Evolutionary conservation across 73 alveolate species (phyloP).

Genomic region (Uronychia binucleata): DNA sequence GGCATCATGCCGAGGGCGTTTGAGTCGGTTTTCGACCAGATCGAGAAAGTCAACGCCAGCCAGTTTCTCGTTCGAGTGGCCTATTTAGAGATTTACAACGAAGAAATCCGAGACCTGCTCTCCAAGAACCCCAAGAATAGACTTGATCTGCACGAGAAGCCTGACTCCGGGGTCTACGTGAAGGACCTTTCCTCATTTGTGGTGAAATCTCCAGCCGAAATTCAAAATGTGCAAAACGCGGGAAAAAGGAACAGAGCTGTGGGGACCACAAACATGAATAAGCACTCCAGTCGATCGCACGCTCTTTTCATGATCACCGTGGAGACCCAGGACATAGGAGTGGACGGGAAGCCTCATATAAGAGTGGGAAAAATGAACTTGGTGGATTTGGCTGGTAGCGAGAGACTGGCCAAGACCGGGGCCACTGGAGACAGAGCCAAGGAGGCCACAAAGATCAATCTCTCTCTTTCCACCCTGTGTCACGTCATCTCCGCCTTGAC

Average conservation of each 20-base stretch:
- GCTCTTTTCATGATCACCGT: constrained; percentile 86
- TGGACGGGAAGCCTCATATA: constrained; percentile 86
- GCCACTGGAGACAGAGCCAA: constrained; percentile 94
- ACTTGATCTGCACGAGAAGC: constrained; percentile 94
- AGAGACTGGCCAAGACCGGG: constrained; percentile 87
- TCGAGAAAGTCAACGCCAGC: constrained; percentile 88
- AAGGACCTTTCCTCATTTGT: constrained; percentile 92
- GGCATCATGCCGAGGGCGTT: constrained; percentile 98
- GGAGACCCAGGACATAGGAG: constrained; percentile 79
- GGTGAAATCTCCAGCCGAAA: constrained; percentile 86
- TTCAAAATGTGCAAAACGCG: constrained; percentile 83
- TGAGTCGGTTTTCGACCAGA: constrained; percentile 88
- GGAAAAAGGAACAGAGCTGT: constrained; percentile 92
- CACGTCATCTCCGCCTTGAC: constrained; percentile 93
- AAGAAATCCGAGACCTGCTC: constrained; percentile 95
- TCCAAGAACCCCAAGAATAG: constrained; percentile 89
- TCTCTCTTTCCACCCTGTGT: constrained; percentile 92
- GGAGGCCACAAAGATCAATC: constrained; percentile 96
- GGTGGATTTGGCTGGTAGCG: constrained; percentile 96
- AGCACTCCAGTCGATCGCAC: constrained; percentile 95
- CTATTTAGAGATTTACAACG: constrained; percentile 97
- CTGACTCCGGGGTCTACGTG: constrained; percentile 98
- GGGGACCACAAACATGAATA: constrained; percentile 94
- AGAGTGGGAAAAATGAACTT: constrained; percentile 93
- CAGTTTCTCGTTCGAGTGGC: constrained; percentile 93